Percentiles rank a stretch among this genome's conserved stretches.
phyloP scores from a whole-genome alignment of 2,329 filamentous ascomycete species.

The Hypomyces perniciosus region DNA sequence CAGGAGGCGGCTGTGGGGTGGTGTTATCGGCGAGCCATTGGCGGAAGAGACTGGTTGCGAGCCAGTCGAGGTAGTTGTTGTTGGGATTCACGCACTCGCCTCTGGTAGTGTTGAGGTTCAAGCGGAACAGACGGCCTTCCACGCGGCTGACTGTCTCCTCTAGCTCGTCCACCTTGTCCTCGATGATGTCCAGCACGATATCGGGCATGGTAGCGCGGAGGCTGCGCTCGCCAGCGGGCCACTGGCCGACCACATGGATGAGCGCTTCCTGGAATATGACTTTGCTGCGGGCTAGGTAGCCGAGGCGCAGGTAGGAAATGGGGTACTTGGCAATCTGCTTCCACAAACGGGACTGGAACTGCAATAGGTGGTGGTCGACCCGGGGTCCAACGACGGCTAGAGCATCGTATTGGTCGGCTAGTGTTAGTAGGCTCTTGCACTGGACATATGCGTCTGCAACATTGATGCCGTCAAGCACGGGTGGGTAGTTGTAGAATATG shows the following conservation, averaged over 20 bases:
- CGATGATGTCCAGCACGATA: slow-evolving; percentile 77
- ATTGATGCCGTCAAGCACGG: slow-evolving; percentile 74
- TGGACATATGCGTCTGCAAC: slow-evolving; percentile 91
- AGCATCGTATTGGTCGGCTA: slow-evolving; percentile 94
- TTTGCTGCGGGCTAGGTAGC: slow-evolving; percentile 76
- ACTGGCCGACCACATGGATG: slow-evolving; percentile 90
- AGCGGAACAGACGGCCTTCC: slow-evolving; percentile 74
- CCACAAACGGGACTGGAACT: slow-evolving; percentile 86
- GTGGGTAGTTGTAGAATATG: slow-evolving; percentile 91
- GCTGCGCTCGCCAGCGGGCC: slow-evolving; percentile 75
- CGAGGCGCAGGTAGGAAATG: slow-evolving; percentile 83
- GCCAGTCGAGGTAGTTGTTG: slow-evolving; percentile 83
- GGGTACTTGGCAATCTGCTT: slow-evolving; percentile 97
- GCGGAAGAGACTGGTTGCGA: slow-evolving; percentile 78
- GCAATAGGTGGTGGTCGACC: slow-evolving; percentile 87
- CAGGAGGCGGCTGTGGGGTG: slow-evolving; percentile 53
- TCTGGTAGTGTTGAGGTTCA: slow-evolving; percentile 69
- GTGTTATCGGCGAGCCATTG: slow-evolving; percentile 93
- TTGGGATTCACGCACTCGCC: slow-evolving; percentile 77
- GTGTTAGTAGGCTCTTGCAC: slow-evolving; percentile 79
- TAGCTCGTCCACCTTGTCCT: slow-evolving; percentile 91
- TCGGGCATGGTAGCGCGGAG: slow-evolving; percentile 69
- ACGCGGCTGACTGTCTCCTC: slow-evolving; percentile 74
- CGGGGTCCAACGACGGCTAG: slow-evolving; percentile 80
- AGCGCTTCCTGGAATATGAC: slow-evolving; percentile 83